Evolutionary conservation across 352 stramenopile genomes (phyloP), one percentile per base, ranked within the genome.

Genomic region (Phytopythium ostracodes): DNA sequence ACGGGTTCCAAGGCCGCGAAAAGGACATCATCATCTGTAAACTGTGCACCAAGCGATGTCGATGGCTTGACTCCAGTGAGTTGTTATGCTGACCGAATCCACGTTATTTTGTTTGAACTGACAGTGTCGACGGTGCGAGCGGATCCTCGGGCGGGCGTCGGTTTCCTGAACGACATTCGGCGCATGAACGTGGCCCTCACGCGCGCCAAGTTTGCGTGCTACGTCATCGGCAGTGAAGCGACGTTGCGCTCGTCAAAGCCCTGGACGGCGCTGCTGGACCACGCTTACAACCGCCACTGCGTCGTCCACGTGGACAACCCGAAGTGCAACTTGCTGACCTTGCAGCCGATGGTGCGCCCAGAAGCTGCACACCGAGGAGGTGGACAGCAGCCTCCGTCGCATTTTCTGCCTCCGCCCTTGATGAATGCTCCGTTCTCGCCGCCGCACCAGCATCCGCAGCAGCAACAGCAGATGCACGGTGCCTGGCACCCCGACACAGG

Each of bases 11-110:
- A 68, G 91, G 89, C n/a, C 79, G 88, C 42, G 88, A 96, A 46
- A 96, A 96, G 67, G 88, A 96, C 60, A 93, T 96, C 63, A 96
- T 96, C 67, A 96, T 96, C 58, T 62, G 87, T 95, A 82, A 44
- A 81, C 89, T 24, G 43, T 11, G 40, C 2, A 46, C 25, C 11
- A n/a, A 18, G 18, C 17, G 15, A 42, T 12, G 24, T 11, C 47
- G 24, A 22, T 8, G 47, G 29, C n/a, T n/a, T n/a, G n/a, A n/a
- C n/a, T n/a, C n/a, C n/a, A n/a, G n/a, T n/a, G n/a, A n/a, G n/a
- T n/a, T n/a, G n/a, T n/a, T n/a, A n/a, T n/a, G n/a, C n/a, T n/a
- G n/a, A n/a, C n/a, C n/a, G n/a, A n/a, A 47, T 29, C 0, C 9
- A n/a, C 8, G 44, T 58, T 68, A 35, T 46, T 11, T 7, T 60